Conservation (phyloP, 345 rosid species). For the Tarenaya hassleriana region DNA sequence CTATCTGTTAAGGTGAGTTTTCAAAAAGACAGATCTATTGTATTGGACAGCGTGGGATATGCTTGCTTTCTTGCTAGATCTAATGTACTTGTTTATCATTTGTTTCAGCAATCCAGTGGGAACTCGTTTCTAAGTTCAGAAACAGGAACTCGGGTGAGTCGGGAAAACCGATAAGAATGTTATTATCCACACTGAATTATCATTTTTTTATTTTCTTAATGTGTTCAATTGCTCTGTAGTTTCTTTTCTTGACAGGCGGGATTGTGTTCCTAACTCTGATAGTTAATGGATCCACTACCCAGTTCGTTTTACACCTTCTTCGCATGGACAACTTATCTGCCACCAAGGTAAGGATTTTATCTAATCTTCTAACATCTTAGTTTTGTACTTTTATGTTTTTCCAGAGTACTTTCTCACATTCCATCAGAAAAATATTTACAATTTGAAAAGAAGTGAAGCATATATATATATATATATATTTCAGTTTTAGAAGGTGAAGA, state of each 20-base stretch:
- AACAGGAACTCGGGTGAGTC: conserved; percentile 76
- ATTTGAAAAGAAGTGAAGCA: no score
- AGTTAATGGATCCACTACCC: conserved; percentile 90
- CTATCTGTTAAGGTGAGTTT: conserved; percentile 79
- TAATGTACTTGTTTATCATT: conserved; percentile 7
- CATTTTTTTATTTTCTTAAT: conserved; percentile 4
- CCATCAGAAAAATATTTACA: not conserved
- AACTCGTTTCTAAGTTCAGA: conserved; percentile 43
- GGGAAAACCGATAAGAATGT: conserved; percentile 1
- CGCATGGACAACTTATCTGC: conserved; percentile 66
- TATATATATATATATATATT: no score
- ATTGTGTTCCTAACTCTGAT: conserved; percentile 86
- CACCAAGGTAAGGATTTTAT: conserved; percentile 51
- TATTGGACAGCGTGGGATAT: not conserved
- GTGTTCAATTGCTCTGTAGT: conserved; percentile 39
- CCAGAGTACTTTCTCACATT: not conserved
- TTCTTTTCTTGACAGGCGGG: conserved; percentile 93
- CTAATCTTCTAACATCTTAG: no score
- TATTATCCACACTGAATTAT: conserved; percentile 9
- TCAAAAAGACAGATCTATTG: conserved; percentile 13
- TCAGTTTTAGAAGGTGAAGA: no score
- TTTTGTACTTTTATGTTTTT: not conserved
- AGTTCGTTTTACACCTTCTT: conserved; percentile 66
- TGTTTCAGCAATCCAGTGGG: conserved; percentile 57
- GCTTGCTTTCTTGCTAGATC: conserved; percentile 3